phyloP scores from a whole-genome alignment of 257 asterid genomes.

The Voacanga thouarsii region DNA sequence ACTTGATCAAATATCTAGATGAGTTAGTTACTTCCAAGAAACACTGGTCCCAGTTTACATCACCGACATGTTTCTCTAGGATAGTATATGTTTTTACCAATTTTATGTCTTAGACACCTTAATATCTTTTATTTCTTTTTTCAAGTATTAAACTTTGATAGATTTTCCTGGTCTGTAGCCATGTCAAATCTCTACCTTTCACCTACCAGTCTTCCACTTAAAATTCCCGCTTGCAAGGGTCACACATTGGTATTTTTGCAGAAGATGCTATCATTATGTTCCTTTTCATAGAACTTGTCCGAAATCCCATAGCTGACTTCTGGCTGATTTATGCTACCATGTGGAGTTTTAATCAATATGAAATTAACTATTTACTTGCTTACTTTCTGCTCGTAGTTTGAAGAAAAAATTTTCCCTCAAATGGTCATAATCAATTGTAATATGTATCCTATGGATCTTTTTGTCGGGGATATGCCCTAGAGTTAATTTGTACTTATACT shows the following conservation, averaged over 20 bases:
- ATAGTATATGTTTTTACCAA: background rate
- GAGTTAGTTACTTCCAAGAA: background rate
- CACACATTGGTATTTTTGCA: slow-evolving; percentile 66
- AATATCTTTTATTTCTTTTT: slow-evolving; percentile 14
- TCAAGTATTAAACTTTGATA: slow-evolving; percentile 83
- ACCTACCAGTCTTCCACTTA: slow-evolving; percentile 81
- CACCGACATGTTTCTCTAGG: background rate
- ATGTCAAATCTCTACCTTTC: slow-evolving; percentile 89
- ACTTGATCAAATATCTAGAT: background rate
- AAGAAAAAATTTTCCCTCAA: background rate
- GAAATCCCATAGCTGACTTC: background rate
- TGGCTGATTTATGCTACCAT: background rate
- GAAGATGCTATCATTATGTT: background rate
- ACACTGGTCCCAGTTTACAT: background rate
- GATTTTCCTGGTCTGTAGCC: slow-evolving; percentile 77
- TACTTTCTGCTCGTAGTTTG: slow-evolving; percentile 4
- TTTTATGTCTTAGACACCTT: background rate
- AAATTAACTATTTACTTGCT: background rate
- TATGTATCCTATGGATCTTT: background rate
- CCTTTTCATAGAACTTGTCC: background rate
- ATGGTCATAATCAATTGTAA: background rate
- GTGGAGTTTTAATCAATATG: background rate
- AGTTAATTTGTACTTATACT: no score
- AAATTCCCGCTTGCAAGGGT: slow-evolving; percentile 98
- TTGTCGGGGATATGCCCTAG: no score